phyloP scores from a whole-genome alignment of 768 basidiomycete genomes.

The Leucocoprinus sp. region DNA sequence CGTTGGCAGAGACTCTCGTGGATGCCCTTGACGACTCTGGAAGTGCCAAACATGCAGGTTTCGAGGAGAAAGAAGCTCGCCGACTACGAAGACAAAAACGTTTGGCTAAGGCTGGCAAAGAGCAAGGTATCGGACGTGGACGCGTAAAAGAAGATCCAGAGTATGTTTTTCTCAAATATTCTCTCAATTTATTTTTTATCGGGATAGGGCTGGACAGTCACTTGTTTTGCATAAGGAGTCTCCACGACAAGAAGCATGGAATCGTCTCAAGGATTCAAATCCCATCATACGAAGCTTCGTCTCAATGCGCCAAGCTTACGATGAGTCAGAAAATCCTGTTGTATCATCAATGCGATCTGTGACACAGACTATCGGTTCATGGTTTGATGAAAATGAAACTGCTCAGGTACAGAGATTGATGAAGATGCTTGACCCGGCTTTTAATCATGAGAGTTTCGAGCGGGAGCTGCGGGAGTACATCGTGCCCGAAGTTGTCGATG shows the following conservation, averaged over 20 bases:
- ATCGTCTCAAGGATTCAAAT: slow-evolving; percentile 69
- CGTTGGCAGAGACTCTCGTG: slow-evolving; percentile 77
- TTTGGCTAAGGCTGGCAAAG: slow-evolving; percentile 77
- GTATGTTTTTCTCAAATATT: slow-evolving; percentile 36
- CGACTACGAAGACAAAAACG: slow-evolving; percentile 72
- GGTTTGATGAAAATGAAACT: slow-evolving; percentile 97
- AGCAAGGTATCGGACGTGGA: slow-evolving; percentile 44
- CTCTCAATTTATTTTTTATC: slow-evolving; percentile 3
- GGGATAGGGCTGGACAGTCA: slow-evolving; percentile 70
- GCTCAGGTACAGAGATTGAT: slow-evolving; percentile 89
- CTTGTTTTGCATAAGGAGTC: slow-evolving; percentile 81
- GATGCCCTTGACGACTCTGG: slow-evolving; percentile 94
- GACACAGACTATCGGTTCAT: slow-evolving; percentile 77
- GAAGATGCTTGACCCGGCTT: slow-evolving; percentile 81
- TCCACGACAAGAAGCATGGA: slow-evolving; percentile 73
- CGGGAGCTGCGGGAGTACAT: slow-evolving; percentile 94
- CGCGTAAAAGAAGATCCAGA: slow-evolving; percentile 69
- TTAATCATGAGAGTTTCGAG: slow-evolving; percentile 81
- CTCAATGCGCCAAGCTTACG: slow-evolving; percentile 60
- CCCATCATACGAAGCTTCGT: slow-evolving; percentile 58
- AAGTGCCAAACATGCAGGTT: slow-evolving; percentile 90
- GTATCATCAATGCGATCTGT: slow-evolving; percentile 74
- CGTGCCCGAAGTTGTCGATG: slow-evolving; percentile 95
- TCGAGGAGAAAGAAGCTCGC: slow-evolving; percentile 90
- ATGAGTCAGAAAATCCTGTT: slow-evolving; percentile 91